Evolutionary conservation across 1,284 basidiomycete genomes (phyloP), one percentile per base, ranked within the genome.

Genomic region (Lentinula novae-zelandiae): DNA sequence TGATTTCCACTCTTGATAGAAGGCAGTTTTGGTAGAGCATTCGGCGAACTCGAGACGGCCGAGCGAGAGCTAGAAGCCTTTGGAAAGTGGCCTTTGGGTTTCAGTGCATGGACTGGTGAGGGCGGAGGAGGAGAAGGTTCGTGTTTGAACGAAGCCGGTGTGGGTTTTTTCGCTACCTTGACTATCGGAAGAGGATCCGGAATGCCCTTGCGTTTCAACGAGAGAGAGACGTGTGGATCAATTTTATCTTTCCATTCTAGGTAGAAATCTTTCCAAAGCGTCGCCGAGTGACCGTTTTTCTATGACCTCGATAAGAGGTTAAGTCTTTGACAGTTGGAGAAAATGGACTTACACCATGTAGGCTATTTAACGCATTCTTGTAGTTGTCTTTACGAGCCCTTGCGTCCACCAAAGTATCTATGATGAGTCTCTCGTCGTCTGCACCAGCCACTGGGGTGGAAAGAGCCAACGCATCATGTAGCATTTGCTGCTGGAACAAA

Each of bases 171-270:
- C 39, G 76, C 72, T 1, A 77, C 78, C 58, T 76, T 79, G 62
- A 61, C 71, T 12, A 42, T 17, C 58, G 46, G 64, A 58, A 54
- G 31, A 20, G 59, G 56, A 22, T 52, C 49, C 20, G 54, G 31
- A 17, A 53, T 38, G 17, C 50, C 58, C 7, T 39, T 48, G 10
- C 40, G 22, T 44, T 51, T 36, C 40, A 74, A 67, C 15, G 67
- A 20, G 65, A 39, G 9, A 42, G 59, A 57, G 53, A 88, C 78
- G 60, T 80, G 76, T 34, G 75, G 70, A 64, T 87, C 82, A 39
- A 89, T 73, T 34, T 82, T 80, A 60, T 78, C 74, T 58, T 81
- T 82, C 66, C 90, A 78, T 60, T 89, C 87, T 15, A 90, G 77
- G 50, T 66, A 66, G 31, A 61, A 66, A 39, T 66, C 64, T 55